Evolutionary conservation across 768 basidiomycete species (phyloP).

Genomic region (Paxillus rubicundulus): DNA sequence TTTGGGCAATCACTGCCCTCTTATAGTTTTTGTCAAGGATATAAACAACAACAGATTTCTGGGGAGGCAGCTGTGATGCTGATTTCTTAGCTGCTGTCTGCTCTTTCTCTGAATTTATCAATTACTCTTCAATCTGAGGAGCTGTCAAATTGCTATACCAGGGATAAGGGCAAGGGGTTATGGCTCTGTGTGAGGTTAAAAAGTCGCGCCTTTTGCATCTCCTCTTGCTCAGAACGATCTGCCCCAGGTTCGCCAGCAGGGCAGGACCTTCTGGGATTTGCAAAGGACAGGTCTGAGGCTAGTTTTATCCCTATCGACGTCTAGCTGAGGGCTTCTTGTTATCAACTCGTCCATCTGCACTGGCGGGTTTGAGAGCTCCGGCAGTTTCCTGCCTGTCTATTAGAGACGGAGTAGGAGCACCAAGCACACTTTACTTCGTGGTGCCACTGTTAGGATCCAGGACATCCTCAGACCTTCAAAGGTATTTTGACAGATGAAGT

Average conservation of each 20-base stretch:
- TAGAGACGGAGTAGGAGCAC: slow-evolving; percentile 12
- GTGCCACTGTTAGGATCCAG: not conserved
- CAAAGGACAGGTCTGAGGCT: not conserved
- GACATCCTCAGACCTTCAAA: slow-evolving; percentile 6
- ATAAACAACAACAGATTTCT: slow-evolving; percentile 6
- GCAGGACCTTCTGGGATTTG: slow-evolving; percentile 12
- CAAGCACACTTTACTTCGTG: not conserved
- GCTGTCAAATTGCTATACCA: slow-evolving; percentile 32
- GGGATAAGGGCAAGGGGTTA: slow-evolving; percentile 52
- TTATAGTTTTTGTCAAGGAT: no score
- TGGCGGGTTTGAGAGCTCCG: slow-evolving; percentile 19
- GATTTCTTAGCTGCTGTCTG: slow-evolving; percentile 17
- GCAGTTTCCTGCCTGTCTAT: slow-evolving; percentile 33
- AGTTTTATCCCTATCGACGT: not conserved
- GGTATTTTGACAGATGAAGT: slow-evolving; percentile 8
- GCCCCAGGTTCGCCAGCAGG: slow-evolving; percentile 1
- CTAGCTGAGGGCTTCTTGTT: slow-evolving; percentile 29
- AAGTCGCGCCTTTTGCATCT: slow-evolving; percentile 29
- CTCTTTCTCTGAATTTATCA: slow-evolving; percentile 23
- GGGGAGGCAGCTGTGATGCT: slow-evolving; percentile 10
- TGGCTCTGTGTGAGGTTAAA: slow-evolving; percentile 58
- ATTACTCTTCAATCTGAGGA: slow-evolving; percentile 27
- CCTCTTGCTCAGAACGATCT: not conserved
- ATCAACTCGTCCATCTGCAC: slow-evolving; percentile 35
- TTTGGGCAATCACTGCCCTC: no score